phyloP scores from a whole-genome alignment of 2,329 filamentous ascomycete genomes.

The Ceratocystis smalleyi region DNA sequence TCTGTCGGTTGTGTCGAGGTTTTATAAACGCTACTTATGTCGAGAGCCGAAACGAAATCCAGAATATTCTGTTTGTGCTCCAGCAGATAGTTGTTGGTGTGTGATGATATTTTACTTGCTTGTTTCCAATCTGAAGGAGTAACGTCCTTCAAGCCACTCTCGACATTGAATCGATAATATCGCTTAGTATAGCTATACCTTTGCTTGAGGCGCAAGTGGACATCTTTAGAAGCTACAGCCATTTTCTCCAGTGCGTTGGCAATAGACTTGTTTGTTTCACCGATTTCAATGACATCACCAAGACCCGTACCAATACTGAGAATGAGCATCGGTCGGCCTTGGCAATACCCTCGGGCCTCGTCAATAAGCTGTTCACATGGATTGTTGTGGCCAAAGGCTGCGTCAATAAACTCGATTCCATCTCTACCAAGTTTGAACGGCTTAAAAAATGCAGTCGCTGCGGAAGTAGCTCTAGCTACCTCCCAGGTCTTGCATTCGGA shows the following conservation, averaged over 20 bases:
- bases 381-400: constrained; percentile 23
- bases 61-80: background rate
- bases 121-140: constrained; percentile 21
- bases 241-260: background rate
- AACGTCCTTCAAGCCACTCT: constrained; percentile 21
- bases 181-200: constrained; percentile 17
- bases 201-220: constrained; percentile 7
- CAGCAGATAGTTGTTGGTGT: constrained; percentile 19
- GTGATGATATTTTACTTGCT: constrained; percentile 19
- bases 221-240: background rate
- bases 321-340: constrained; percentile 15
- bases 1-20: too few relatives aligned
- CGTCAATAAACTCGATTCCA: constrained; percentile 22
- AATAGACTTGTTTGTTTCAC: constrained; percentile 8
- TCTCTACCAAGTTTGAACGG: constrained; percentile 21
- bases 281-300: constrained; percentile 18
- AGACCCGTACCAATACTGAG: constrained; percentile 22
- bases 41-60: background rate
- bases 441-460: constrained; percentile 23
- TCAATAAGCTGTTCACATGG: constrained; percentile 22
- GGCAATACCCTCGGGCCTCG: constrained; percentile 19
- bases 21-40: background rate
- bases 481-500: constrained; percentile 22
- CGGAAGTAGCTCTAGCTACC: constrained; percentile 22
- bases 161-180: constrained; percentile 22